Evolutionary conservation across 1,284 basidiomycete species (phyloP), one percentile per base, ranked within the genome.

Genomic region (Ganoderma resinaceum): DNA sequence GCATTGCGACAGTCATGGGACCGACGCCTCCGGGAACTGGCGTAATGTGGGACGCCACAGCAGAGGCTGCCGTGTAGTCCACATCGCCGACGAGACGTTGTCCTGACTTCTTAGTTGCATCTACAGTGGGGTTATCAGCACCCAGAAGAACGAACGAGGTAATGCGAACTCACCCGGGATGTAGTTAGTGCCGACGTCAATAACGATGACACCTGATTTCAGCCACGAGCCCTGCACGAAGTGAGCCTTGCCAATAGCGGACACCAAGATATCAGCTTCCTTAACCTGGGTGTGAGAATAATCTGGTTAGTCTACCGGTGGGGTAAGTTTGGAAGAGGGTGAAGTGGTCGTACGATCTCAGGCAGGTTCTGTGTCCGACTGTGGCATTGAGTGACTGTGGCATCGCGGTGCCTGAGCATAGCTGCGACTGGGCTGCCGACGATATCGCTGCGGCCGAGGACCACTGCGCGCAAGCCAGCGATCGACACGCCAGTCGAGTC

Each of bases 21-120:
- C 98, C 98, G 65, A 99, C 98, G 72, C 98, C 98, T 78, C 96
- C 96, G 0, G 98, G 98, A 20, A 99, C 98, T 55, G 98, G 98
- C 0, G 98, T 99, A 78, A 99, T 98, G 80, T 92, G 85, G 4
- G 93, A 92, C 8, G 97, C 97, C 70, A 94, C 90, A 66, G 86
- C 79, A 61, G 88, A 84, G 40, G 95, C 97, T 16, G 91, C 87
- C 5, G 87, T 86, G 78, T 90, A 99, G 76, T 98, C 92, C 68
- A 99, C 96, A 81, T 99, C 98, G 61, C 98, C 98, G 69, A 99
- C 96, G 23, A 99, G 89, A 70, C 98, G 93, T 78, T 97, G 94
- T 58, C 98, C 98, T 9, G 94, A 94, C 83, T 99, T 99, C 82
- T 97, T 98, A 74, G 91, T 91, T 4, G 88, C 78, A 81, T 98